A percentile compares a stretch with the other conserved stretches of the same genome.
Evolutionary conservation across 2,329 filamentous ascomycete species (phyloP).

Genomic region (Diaporthe sp.): DNA sequence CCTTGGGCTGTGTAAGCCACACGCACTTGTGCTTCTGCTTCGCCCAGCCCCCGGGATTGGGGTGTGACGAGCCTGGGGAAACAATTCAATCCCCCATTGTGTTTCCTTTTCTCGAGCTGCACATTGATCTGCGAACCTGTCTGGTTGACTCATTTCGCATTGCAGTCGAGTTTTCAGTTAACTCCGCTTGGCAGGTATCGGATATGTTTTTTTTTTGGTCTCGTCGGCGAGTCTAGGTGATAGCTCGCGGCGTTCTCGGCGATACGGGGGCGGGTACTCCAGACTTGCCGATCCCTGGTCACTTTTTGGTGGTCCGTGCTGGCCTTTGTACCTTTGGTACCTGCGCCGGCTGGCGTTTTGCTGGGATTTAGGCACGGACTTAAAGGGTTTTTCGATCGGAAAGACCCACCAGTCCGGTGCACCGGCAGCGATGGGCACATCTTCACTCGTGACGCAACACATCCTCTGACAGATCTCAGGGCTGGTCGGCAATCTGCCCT

Average conservation of each 20-base stretch:
- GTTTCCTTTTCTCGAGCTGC: conserved; percentile 2
- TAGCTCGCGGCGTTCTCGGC: conserved; percentile 24
- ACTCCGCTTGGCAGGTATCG: neutral
- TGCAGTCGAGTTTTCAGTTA: conserved; percentile 7
- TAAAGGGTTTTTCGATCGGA: neutral
- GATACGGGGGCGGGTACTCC: conserved; percentile 2
- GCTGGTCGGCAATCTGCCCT: conserved; percentile 7
- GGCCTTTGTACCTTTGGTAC: neutral
- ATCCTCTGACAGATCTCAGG: conserved; percentile 6
- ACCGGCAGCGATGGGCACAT: conserved; percentile 1
- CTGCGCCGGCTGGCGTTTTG: neutral
- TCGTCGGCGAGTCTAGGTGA: conserved; percentile 13
- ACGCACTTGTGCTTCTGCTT: neutral
- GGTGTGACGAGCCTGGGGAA: too few species aligned
- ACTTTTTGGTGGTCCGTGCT: neutral
- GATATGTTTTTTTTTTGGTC: neutral
- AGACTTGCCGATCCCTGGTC: conserved; percentile 7
- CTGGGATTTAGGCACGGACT: conserved; percentile 19
- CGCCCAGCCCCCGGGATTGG: conserved; percentile 8
- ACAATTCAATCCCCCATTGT: neutral
- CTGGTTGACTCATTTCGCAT: conserved; percentile 19
- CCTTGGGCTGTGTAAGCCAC: conserved; percentile 31
- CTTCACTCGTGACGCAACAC: conserved; percentile 27
- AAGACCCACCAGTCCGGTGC: conserved; percentile 20
- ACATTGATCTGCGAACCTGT: neutral